Base-by-base conservation (phyloP, 2,329 filamentous ascomycete genomes). In the Spiromastix sp. region DNA sequence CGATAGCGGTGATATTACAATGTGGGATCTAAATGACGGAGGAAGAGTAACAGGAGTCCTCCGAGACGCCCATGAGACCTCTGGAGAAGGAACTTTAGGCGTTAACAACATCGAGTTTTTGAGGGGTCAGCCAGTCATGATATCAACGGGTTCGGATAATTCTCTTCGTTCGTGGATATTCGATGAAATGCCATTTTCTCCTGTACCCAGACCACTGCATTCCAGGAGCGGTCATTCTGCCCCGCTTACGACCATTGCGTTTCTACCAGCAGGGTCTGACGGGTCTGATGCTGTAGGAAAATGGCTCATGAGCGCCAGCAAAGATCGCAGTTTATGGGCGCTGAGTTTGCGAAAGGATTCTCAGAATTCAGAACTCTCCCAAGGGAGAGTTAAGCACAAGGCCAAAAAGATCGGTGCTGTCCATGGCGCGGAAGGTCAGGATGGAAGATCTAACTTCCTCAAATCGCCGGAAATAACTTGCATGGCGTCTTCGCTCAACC, bases 151-250 rank as follows among this genome's bases (percentile, higher is more conserved):
- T 4, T 70, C 83, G 31, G 91, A 98, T 57, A 98, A 98, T 60
- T 85, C 87, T 7, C 66, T 98, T 40, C 93, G 89, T 56, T 87
- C 86, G 4, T 95, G 89, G 89, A 91, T 96, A 42, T 94, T 95
- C 48, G 89, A 96, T 51, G 81, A 93, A 56, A 80, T 79, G 0
- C 87, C 89, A 0, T 94, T 94, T 55, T 91, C 84, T 0, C 79
- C 87, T 0, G 71, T 87, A 8, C 91, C 91, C 2, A 76, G 89
- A 12, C 81, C 85, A 17, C 66, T 98, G 19, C 91, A 98, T 58
- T 75, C 77, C 3, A 74, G 91, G 45, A 86, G 83, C 46, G 91
- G 91, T 2, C 91, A 98, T 56, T 85, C 87, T 7, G 86, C 81
- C 2, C 80, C 87, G 0, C 77, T 96, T 36, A 87, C 79, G 21